A percentile compares a stretch with the other conserved stretches of the same genome.
Evolutionary conservation across 2,329 filamentous ascomycete species (phyloP).

Genomic region (Nigrospora sphaerica): DNA sequence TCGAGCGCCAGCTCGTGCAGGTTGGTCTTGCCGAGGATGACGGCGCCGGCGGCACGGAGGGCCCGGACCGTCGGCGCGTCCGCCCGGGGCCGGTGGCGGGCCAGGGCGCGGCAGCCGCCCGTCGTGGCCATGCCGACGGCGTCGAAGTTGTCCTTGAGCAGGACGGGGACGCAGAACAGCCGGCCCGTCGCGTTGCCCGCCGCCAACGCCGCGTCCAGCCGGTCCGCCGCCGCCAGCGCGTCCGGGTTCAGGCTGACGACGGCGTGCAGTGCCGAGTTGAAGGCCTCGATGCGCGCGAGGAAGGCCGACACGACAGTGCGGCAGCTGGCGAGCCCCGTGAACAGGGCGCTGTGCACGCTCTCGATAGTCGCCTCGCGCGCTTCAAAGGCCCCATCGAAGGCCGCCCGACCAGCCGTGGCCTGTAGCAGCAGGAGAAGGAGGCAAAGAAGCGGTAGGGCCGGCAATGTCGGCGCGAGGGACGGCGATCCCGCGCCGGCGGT

Average conservation of each 20-base stretch:
- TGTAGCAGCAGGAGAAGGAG: not conserved
- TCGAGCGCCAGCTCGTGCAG: constrained; percentile 59
- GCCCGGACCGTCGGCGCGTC: constrained; percentile 45
- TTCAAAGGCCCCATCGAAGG: constrained; percentile 31
- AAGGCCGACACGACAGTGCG: constrained; percentile 46
- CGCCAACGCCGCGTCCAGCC: constrained; percentile 37
- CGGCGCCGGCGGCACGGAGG: constrained; percentile 41
- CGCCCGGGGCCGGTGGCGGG: constrained; percentile 31
- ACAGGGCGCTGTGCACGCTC: constrained; percentile 47
- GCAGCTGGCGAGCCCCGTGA: constrained; percentile 44
- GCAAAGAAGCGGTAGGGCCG: too few relatives aligned
- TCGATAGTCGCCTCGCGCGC: constrained; percentile 51
- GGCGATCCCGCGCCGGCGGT: too few relatives aligned
- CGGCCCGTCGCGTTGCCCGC: constrained; percentile 40
- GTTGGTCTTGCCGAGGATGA: constrained; percentile 54
- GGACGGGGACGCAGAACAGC: constrained; percentile 53
- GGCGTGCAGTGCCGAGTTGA: constrained; percentile 51
- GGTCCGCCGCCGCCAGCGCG: constrained; percentile 34
- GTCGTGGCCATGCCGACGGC: constrained; percentile 50
- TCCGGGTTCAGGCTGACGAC: constrained; percentile 44
- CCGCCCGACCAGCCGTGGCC: not conserved
- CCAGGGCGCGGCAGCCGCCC: constrained; percentile 43
- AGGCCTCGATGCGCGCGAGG: constrained; percentile 46
- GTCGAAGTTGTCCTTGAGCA: constrained; percentile 61
- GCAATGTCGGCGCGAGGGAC: too few relatives aligned